Evolutionary conservation across 2,329 filamentous ascomycete genomes (phyloP).

Genomic region (Aschersonia sp.): DNA sequence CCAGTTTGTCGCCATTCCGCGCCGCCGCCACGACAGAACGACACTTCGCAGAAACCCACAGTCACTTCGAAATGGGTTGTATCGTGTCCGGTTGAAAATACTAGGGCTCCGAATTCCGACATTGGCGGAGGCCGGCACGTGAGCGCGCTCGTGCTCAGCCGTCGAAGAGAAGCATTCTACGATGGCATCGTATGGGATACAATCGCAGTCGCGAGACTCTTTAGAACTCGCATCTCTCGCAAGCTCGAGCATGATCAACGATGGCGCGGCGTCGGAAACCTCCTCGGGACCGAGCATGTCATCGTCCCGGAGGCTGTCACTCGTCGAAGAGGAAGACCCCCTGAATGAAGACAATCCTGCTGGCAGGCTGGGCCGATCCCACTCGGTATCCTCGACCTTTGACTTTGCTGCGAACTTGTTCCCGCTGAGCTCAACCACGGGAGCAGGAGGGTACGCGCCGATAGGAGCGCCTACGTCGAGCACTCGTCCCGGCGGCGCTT

Average conservation of each 20-base stretch:
- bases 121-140: too few species aligned
- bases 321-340: slow-evolving; percentile 68
- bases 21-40: background rate
- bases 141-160: too few species aligned
- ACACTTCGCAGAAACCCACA: background rate
- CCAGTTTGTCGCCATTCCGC: background rate
- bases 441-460: slow-evolving; percentile 62
- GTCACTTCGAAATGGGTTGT: background rate
- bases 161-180: background rate
- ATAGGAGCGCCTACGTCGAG: slow-evolving; percentile 60
- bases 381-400: slow-evolving; percentile 85
- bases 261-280: slow-evolving; percentile 44
- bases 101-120: too few species aligned
- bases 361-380: slow-evolving; percentile 44
- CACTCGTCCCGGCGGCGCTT: slow-evolving; percentile 28
- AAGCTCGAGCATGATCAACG: slow-evolving; percentile 49
- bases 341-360: slow-evolving; percentile 43
- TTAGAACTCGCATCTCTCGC: slow-evolving; percentile 92
- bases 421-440: slow-evolving; percentile 70
- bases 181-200: slow-evolving; percentile 24
- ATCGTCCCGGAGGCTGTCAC: slow-evolving; percentile 81
- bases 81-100: too few species aligned
- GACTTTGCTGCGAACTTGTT: slow-evolving; percentile 92
- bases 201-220: slow-evolving; percentile 60
- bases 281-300: slow-evolving; percentile 74